Percentiles rank a stretch among this genome's conserved stretches.
Evolutionary conservation across 805 yeast species (phyloP).

Genomic region (Ogataea nonfermentans): DNA sequence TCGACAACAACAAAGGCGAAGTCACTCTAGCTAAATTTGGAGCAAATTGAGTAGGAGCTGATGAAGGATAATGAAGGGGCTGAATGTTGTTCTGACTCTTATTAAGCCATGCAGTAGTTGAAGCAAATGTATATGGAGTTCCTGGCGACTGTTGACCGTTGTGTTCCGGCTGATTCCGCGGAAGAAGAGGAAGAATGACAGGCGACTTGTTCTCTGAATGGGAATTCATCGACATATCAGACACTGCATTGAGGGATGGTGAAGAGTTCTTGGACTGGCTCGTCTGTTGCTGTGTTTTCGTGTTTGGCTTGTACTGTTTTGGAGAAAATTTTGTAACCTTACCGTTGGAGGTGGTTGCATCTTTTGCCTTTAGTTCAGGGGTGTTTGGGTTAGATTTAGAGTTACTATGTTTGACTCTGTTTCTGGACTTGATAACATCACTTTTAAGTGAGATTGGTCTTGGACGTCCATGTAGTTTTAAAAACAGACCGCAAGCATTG

Average conservation of each 20-base stretch:
- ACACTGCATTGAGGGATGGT: constrained; percentile 18
- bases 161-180: constrained; percentile 33
- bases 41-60: constrained; percentile 70
- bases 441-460: constrained; percentile 90
- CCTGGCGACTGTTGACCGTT: constrained; percentile 23
- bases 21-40: constrained; percentile 62
- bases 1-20: constrained; percentile 59
- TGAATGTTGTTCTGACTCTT: constrained; percentile 39
- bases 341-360: constrained; percentile 25
- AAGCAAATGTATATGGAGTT: constrained; percentile 30
- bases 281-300: constrained; percentile 17
- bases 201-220: constrained; percentile 33
- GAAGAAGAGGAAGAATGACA: constrained; percentile 40
- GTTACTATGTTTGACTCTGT: constrained; percentile 62
- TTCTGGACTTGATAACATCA: constrained; percentile 88
- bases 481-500: constrained; percentile 89
- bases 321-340: constrained; percentile 35
- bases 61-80: constrained; percentile 62
- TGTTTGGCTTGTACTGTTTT: constrained; percentile 37
- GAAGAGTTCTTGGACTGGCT: constrained; percentile 18
- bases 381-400: constrained; percentile 49
- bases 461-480: constrained; percentile 88
- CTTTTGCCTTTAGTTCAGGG: constrained; percentile 55
- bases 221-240: constrained; percentile 7
- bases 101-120: constrained; percentile 29